A percentile compares a stretch with the other conserved stretches of the same genome.
Conservation (phyloP, 1,284 basidiomycete genomes). For the Trichosporon ovoides region DNA sequence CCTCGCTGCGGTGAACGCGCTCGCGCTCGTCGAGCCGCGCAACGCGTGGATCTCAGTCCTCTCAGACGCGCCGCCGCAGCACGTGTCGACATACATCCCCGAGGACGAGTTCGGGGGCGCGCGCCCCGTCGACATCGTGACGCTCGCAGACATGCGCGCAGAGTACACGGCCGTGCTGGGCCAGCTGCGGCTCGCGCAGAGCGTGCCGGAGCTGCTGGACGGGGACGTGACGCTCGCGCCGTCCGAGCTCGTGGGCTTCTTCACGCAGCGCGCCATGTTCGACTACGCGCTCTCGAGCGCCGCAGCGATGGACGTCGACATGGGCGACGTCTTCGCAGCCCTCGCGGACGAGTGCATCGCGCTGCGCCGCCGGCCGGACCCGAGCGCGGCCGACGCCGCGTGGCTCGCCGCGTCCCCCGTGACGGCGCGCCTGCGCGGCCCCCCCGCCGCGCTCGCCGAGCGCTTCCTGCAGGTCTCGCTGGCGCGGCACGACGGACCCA, state of each 20-base stretch:
- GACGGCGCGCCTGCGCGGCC: constrained; percentile 74
- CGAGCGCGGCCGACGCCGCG: constrained; percentile 47
- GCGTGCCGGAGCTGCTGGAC: constrained; percentile 56
- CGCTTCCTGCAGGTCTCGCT: constrained; percentile 76
- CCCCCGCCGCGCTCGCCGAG: constrained; percentile 75
- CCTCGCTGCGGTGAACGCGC: constrained; percentile 80
- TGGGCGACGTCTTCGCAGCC: constrained; percentile 75
- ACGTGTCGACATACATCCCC: constrained; percentile 68
- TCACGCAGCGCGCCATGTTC: constrained; percentile 73
- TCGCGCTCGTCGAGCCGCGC: constrained; percentile 72
- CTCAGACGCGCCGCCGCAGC: not conserved
- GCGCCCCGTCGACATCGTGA: constrained; percentile 67
- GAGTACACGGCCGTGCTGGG: constrained; percentile 77
- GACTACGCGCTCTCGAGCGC: constrained; percentile 75
- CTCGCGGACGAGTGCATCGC: constrained; percentile 74
- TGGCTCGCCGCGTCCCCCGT: constrained; percentile 74
- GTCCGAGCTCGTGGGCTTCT: constrained; percentile 68
- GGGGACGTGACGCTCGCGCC: constrained; percentile 62
- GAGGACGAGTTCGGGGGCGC: constrained; percentile 62
- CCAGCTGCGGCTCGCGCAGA: constrained; percentile 66
- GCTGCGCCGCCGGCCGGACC: constrained; percentile 52
- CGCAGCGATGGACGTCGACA: constrained; percentile 70
- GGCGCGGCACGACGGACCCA: constrained; percentile 66
- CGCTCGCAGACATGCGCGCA: constrained; percentile 73
- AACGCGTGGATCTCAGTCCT: constrained; percentile 74